Percentiles rank a stretch among this genome's conserved stretches.
phyloP scores from a whole-genome alignment of 345 rosid species.

The Diplotaxis tenuifolia region DNA sequence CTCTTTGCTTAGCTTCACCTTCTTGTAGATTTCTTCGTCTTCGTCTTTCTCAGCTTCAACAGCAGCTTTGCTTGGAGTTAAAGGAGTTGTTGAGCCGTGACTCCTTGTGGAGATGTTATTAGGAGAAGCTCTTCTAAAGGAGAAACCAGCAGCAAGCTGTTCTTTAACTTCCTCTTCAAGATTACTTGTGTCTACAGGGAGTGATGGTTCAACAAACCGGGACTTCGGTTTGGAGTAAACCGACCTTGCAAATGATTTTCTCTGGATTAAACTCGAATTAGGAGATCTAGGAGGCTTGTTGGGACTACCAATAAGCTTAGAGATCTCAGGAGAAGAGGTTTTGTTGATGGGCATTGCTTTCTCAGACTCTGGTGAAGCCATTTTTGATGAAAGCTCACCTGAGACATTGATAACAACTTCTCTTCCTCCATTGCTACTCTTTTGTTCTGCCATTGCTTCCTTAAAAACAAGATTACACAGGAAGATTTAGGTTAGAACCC shows the following conservation, averaged over 20 bases:
- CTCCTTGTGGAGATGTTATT: constrained; percentile 42
- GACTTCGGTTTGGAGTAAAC: constrained; percentile 73
- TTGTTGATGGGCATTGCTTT: constrained; percentile 36
- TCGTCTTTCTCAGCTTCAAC: constrained; percentile 48
- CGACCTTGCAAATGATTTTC: constrained; percentile 56
- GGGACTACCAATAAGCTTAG: constrained; percentile 43
- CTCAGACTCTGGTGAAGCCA: constrained; percentile 30
- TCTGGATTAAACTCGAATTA: constrained; percentile 25
- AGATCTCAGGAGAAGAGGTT: constrained; percentile 52
- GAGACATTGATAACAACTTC: constrained; percentile 60
- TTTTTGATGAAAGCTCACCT: constrained; percentile 37
- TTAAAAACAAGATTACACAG: neutral
- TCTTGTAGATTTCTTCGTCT: constrained; percentile 59
- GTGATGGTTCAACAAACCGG: constrained; percentile 74
- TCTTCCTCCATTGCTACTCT: constrained; percentile 31
- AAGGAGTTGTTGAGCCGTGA: constrained; percentile 21
- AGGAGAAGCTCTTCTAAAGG: constrained; percentile 49
- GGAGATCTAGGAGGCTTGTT: constrained; percentile 68
- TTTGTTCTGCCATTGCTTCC: constrained; percentile 45
- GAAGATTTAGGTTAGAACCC: neutral
- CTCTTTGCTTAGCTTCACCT: constrained; percentile 50
- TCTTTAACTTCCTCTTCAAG: constrained; percentile 50
- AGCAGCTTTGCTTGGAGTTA: constrained; percentile 40
- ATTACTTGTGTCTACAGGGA: constrained; percentile 38
- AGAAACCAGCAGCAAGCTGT: constrained; percentile 36